A percentile compares a stretch with the other conserved stretches of the same genome.
These are phyloP conservation scores for Globisporangium nagaii DNA, from an alignment of 352 stramenopile genomes.

Conservation along the genomic window DNA sequence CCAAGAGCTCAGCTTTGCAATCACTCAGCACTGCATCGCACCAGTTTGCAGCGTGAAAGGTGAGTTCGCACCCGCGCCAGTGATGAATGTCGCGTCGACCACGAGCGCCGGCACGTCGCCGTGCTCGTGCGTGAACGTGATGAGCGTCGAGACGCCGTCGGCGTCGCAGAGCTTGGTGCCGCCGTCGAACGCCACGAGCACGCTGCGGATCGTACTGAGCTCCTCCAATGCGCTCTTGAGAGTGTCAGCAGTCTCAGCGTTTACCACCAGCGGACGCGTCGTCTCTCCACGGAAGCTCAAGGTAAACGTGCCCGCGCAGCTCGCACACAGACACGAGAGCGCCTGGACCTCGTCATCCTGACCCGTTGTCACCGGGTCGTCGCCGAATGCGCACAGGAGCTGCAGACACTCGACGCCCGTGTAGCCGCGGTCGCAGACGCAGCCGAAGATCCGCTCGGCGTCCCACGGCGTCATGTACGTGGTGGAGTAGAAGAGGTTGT, in stretches of 20 bases:
- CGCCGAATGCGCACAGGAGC: conserved; percentile 79
- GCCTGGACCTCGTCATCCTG: conserved; percentile 79
- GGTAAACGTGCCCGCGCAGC: conserved; percentile 59
- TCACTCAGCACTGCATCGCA: background rate
- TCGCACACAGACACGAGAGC: conserved; percentile 56
- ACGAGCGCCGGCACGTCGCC: conserved; percentile 54
- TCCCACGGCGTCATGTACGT: conserved; percentile 75
- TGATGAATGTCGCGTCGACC: conserved; percentile 16
- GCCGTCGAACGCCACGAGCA: conserved; percentile 41
- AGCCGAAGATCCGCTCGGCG: conserved; percentile 78
- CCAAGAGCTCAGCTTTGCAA: background rate
- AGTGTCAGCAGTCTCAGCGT: conserved; percentile 35
- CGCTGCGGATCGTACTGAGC: conserved; percentile 43
- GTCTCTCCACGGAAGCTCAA: conserved; percentile 53
- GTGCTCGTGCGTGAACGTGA: conserved; percentile 71
- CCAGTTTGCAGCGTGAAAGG: conserved; percentile 39
- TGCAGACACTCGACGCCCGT: conserved; percentile 81
- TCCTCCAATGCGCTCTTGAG: conserved; percentile 43
- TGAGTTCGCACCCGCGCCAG: conserved; percentile 19
- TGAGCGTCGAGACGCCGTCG: conserved; percentile 44
- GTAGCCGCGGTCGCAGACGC: conserved; percentile 89
- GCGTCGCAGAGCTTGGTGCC: conserved; percentile 39
- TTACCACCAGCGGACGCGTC: conserved; percentile 32
- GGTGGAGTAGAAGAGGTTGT: conserved; percentile 51
- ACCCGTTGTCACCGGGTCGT: conserved; percentile 73